phyloP scores from a whole-genome alignment of 495 filamentous ascomycete species.

The Penicillium taxi region DNA sequence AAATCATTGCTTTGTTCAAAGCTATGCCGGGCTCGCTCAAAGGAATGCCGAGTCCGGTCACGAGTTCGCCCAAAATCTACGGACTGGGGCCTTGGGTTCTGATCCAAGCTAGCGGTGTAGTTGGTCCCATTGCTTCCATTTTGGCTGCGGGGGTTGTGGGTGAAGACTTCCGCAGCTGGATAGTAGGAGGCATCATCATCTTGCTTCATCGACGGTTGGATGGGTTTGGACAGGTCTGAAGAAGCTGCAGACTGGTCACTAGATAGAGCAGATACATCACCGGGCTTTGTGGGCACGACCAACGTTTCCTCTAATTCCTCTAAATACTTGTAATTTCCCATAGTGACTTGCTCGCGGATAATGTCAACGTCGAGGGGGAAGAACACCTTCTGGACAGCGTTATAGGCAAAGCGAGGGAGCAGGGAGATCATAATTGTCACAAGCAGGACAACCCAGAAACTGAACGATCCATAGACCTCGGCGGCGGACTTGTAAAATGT shows the following conservation, averaged over 20 bases:
- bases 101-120: constrained; percentile 61
- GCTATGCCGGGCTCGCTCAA: constrained; percentile 51
- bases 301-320: constrained; percentile 45
- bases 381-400: constrained; percentile 85
- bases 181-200: constrained; percentile 82
- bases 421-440: constrained; percentile 71
- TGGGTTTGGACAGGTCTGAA: constrained; percentile 57
- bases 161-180: constrained; percentile 71
- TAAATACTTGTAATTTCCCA: constrained; percentile 70
- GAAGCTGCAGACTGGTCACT: constrained; percentile 46
- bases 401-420: constrained; percentile 76
- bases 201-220: constrained; percentile 47
- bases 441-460: constrained; percentile 79
- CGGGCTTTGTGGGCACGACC: constrained; percentile 32
- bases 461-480: constrained; percentile 69
- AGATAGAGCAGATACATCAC: constrained; percentile 11
- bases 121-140: constrained; percentile 92
- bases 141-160: constrained; percentile 74
- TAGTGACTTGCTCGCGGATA: constrained; percentile 80
- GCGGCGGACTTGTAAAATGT: constrained; percentile 71
- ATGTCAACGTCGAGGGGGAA: constrained; percentile 92
- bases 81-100: constrained; percentile 39
- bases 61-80: constrained; percentile 68
- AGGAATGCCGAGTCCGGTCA: constrained; percentile 59
- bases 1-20: constrained; percentile 86